Percentiles rank a stretch among this genome's conserved stretches.
phyloP scores from a whole-genome alignment of 2,329 filamentous ascomycete genomes.

The Tolypocladium nubicola region DNA sequence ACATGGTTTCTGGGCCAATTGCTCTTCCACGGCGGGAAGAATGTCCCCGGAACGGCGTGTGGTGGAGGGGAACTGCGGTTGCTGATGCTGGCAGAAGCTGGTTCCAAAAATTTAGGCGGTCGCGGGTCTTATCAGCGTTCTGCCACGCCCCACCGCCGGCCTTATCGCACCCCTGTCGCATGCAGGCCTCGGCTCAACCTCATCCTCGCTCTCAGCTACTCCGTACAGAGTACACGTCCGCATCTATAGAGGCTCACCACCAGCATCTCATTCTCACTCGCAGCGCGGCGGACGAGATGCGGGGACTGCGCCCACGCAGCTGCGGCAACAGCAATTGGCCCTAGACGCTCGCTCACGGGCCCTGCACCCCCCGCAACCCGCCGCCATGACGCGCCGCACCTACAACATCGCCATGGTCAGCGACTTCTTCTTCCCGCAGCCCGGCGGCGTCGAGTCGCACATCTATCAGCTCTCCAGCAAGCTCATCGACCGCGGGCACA shows the following conservation, averaged over 20 bases:
- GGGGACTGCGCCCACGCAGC: background rate
- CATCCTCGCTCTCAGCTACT: slow-evolving; percentile 1
- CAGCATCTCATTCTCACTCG: background rate
- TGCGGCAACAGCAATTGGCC: background rate
- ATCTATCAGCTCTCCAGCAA: slow-evolving; percentile 97
- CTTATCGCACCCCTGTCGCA: slow-evolving; percentile 12
- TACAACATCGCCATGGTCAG: slow-evolving; percentile 84
- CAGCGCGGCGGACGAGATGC: background rate
- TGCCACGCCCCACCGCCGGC: slow-evolving; percentile 25
- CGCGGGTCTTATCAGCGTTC: slow-evolving; percentile 22
- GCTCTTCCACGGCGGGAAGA: slow-evolving; percentile 1
- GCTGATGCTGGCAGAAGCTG: background rate
- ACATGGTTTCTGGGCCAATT: slow-evolving; percentile 20
- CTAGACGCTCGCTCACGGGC: slow-evolving; percentile 1
- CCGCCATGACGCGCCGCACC: slow-evolving; percentile 41
- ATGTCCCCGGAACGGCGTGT: slow-evolving; percentile 2
- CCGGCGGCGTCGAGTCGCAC: slow-evolving; percentile 92
- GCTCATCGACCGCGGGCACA: slow-evolving; percentile 93
- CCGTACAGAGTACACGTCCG: background rate
- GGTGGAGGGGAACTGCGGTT: background rate
- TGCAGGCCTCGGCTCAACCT: background rate
- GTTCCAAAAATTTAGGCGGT: slow-evolving; percentile 23
- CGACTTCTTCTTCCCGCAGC: slow-evolving; percentile 98
- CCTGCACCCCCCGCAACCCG: slow-evolving; percentile 6
- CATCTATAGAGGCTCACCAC: background rate